Conservation (phyloP, 1,284 basidiomycete species). For the Mycena sp. region DNA sequence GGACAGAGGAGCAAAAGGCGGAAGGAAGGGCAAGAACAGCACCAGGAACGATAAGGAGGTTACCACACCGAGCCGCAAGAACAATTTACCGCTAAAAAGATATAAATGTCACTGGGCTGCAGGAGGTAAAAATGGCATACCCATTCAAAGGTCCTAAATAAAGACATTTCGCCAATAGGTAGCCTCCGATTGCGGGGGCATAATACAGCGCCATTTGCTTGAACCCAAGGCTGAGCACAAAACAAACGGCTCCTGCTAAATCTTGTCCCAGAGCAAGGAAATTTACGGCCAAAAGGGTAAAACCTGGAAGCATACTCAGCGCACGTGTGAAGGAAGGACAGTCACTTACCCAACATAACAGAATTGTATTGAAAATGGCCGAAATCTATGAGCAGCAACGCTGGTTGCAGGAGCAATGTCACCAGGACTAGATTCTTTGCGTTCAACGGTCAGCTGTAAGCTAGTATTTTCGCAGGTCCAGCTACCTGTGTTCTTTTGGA, state of each 20-base stretch:
- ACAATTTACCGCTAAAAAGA: constrained; percentile 61
- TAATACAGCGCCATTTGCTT: constrained; percentile 98
- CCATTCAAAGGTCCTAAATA: constrained; percentile 74
- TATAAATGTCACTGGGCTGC: constrained; percentile 18
- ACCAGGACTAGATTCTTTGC: constrained; percentile 79
- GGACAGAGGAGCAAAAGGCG: constrained; percentile 61
- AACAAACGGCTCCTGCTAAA: constrained; percentile 80
- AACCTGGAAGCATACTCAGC: constrained; percentile 51
- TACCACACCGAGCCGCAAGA: constrained; percentile 72
- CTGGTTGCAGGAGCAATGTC: constrained; percentile 85
- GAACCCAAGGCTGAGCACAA: constrained; percentile 87
- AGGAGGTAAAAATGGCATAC: constrained; percentile 51
- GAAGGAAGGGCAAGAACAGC: constrained; percentile 82
- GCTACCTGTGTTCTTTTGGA: constrained; percentile 77
- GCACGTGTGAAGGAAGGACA: neutral
- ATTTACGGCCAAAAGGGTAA: constrained; percentile 77
- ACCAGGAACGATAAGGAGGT: constrained; percentile 70
- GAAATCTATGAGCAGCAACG: constrained; percentile 86
- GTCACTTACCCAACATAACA: constrained; percentile 78
- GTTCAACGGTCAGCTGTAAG: neutral
- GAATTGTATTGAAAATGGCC: constrained; percentile 96
- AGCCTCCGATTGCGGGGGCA: constrained; percentile 88
- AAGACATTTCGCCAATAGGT: constrained; percentile 85
- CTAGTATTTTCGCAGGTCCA: neutral
- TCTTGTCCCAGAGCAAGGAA: constrained; percentile 78